These are phyloP conservation scores for Kluyveromyces aestuarii DNA, from an alignment of 805 yeast species.

Conservation along the genomic window DNA sequence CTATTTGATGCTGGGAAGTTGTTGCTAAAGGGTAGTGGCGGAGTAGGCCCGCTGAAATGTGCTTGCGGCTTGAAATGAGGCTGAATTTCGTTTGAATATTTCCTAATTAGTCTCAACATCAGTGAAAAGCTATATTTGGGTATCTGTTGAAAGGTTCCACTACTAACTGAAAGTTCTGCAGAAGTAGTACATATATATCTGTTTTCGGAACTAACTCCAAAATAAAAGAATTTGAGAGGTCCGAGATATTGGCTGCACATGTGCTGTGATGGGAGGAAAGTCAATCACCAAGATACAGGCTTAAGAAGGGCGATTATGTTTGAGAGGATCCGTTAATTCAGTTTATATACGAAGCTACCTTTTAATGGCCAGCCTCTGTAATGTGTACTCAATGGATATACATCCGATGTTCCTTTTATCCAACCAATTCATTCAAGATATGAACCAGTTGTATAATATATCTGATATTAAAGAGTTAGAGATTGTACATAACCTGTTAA, in stretches of 20 bases:
- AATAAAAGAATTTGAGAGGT: not conserved
- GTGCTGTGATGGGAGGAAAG: not conserved
- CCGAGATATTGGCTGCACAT: not conserved
- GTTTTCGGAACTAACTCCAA: not conserved
- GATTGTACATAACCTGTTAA: conserved; percentile 2
- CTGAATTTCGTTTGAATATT: not conserved
- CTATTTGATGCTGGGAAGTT: not conserved
- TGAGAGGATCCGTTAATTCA: too few relatives aligned
- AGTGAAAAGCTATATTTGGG: not conserved
- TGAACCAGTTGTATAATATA: not conserved
- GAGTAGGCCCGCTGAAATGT: not conserved
- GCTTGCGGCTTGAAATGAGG: conserved; percentile 1
- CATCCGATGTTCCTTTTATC: too few relatives aligned
- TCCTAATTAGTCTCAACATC: not conserved
- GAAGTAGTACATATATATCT: not conserved
- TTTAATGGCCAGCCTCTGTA: too few relatives aligned
- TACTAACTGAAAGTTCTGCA: too few relatives aligned
- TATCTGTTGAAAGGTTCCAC: not conserved
- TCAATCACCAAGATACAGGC: not conserved
- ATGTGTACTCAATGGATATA: too few relatives aligned
- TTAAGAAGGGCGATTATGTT: too few relatives aligned
- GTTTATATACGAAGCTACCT: too few relatives aligned
- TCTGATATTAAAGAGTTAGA: conserved; percentile 2
- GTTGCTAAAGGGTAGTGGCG: not conserved
- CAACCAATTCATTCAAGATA: not conserved